These are phyloP conservation scores for Viola odorata DNA, from an alignment of 345 rosid genomes.

Conservation along the genomic window DNA sequence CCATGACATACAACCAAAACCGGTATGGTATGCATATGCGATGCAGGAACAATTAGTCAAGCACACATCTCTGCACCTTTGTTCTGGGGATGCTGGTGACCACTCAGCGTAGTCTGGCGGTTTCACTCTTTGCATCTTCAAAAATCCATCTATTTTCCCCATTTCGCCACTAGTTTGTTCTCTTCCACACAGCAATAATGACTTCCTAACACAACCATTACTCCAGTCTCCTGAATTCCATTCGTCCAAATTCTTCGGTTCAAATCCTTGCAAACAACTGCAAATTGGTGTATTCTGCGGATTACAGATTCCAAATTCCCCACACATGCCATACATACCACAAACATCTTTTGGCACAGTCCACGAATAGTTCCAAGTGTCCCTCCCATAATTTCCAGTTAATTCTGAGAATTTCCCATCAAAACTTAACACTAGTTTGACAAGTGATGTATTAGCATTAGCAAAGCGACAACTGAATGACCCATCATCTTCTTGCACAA, in stretches of 20 bases:
- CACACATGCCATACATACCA: constrained; percentile 24
- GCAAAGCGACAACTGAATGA: constrained; percentile 6
- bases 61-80: constrained; percentile 33
- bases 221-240: constrained; percentile 30
- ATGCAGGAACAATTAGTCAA: constrained; percentile 43
- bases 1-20: constrained; percentile 49
- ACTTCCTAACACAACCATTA: constrained; percentile 22
- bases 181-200: constrained; percentile 17
- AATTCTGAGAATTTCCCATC: constrained; percentile 3
- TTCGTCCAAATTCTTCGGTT: constrained; percentile 11
- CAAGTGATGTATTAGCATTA: constrained; percentile 2
- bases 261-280: constrained; percentile 20
- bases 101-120: constrained; percentile 32
- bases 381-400: neutral
- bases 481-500: constrained; percentile 23
- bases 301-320: constrained; percentile 20
- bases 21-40: constrained; percentile 40
- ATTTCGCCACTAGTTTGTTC: constrained; percentile 14
- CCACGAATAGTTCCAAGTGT: neutral
- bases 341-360: neutral
- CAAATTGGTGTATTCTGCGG: constrained; percentile 17
- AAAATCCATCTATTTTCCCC: constrained; percentile 35
- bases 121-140: constrained; percentile 29
- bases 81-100: constrained; percentile 11
- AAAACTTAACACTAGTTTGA: constrained; percentile 20